phyloP scores from a whole-genome alignment of 1,284 basidiomycete genomes.

The Malassezia vespertilionis region DNA sequence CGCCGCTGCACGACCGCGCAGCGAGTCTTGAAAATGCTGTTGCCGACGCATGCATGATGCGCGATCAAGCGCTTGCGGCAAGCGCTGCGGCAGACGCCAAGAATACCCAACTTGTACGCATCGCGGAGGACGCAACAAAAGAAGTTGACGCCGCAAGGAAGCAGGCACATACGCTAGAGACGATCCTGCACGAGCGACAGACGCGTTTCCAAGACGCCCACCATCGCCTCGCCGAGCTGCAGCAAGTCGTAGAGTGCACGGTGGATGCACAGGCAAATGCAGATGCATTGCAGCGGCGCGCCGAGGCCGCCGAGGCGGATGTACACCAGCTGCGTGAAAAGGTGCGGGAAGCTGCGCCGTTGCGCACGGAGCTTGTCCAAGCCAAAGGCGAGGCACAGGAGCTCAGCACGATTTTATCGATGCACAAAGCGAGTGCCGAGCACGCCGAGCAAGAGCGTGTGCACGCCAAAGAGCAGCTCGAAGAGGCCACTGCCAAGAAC shows the following conservation, averaged over 20 bases:
- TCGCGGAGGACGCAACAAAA: neutral
- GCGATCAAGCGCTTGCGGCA: neutral
- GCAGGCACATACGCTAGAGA: neutral
- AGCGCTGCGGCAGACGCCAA: neutral
- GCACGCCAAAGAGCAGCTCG: neutral
- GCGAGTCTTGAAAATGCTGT: neutral
- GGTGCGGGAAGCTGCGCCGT: constrained; percentile 2
- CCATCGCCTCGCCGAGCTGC: constrained; percentile 9
- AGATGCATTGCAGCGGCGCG: constrained; percentile 4
- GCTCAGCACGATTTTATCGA: constrained; percentile 12
- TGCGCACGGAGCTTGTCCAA: constrained; percentile 3
- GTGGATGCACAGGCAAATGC: constrained; percentile 8
- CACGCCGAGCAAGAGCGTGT: constrained; percentile 11
- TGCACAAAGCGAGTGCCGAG: constrained; percentile 12
- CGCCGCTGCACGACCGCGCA: neutral
- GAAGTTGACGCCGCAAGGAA: neutral
- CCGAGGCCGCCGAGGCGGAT: neutral
- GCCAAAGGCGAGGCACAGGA: constrained; percentile 10
- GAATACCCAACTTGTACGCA: no score
- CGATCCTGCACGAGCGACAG: no score
- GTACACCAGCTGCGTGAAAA: constrained; percentile 7
- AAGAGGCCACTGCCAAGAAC: neutral
- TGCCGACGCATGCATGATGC: no score
- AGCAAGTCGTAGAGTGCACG: constrained; percentile 14
- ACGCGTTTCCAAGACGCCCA: neutral